Evolutionary conservation across 768 basidiomycete species (phyloP).

Genomic region (Dictyophora rubrovolvata): DNA sequence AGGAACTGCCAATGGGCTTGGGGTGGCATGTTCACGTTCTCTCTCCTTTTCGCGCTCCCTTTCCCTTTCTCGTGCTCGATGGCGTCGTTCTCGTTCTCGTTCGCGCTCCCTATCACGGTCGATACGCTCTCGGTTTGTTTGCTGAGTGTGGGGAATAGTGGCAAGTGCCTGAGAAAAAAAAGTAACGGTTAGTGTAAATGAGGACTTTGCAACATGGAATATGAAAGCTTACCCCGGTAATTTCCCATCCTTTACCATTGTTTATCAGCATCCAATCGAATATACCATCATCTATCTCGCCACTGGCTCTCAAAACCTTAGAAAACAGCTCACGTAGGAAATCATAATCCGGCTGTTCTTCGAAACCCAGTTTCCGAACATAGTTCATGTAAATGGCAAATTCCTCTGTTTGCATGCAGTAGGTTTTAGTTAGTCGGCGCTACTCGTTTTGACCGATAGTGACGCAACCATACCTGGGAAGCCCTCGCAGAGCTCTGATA

Average conservation of each 20-base stretch:
- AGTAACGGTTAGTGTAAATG: constrained; percentile 3
- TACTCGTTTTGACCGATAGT: neutral
- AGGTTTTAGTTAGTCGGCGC: neutral
- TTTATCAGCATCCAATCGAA: constrained; percentile 98
- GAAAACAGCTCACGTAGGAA: constrained; percentile 91
- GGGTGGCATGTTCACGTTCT: constrained; percentile 40
- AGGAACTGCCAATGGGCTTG: constrained; percentile 42
- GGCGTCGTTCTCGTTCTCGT: constrained; percentile 47
- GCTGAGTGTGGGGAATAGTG: neutral
- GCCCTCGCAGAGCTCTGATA: constrained; percentile 89
- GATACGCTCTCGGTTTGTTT: neutral
- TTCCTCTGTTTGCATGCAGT: constrained; percentile 53
- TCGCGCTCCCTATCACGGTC: constrained; percentile 34
- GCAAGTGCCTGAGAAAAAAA: constrained; percentile 1
- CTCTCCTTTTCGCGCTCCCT: constrained; percentile 4
- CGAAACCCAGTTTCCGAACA: constrained; percentile 95
- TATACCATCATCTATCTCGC: constrained; percentile 83
- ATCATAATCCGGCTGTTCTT: constrained; percentile 96
- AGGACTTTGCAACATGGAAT: neutral
- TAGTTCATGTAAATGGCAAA: constrained; percentile 99
- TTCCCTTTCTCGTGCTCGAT: constrained; percentile 22
- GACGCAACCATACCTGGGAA: constrained; percentile 68
- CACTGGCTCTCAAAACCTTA: constrained; percentile 79
- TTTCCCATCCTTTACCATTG: constrained; percentile 94
- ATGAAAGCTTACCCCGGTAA: constrained; percentile 52